Evolutionary conservation across 768 basidiomycete genomes (phyloP).

Genomic region (Cystobasidium onofrii): DNA sequence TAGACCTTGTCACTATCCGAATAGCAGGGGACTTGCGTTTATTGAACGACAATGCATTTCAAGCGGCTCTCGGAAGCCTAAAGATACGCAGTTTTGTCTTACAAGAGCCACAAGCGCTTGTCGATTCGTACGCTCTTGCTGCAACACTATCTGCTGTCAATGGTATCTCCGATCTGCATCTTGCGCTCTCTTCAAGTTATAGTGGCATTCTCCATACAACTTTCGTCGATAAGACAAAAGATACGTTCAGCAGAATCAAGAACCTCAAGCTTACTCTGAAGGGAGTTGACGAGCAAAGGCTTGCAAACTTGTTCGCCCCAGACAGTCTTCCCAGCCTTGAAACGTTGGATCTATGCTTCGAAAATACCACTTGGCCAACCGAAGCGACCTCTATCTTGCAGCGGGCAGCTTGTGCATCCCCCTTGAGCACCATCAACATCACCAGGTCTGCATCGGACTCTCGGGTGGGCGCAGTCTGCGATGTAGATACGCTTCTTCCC

Average conservation of each 20-base stretch:
- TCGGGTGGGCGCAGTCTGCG: neutral
- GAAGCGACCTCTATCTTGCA: neutral
- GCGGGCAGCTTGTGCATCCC: neutral
- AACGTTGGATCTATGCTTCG: neutral
- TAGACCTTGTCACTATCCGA: neutral
- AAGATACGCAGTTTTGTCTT: neutral
- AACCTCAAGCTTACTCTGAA: neutral
- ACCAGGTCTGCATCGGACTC: neutral
- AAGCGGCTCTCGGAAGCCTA: neutral
- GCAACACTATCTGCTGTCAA: neutral
- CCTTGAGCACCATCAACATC: neutral
- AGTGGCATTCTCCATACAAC: neutral
- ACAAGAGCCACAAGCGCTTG: neutral
- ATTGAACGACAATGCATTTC: neutral
- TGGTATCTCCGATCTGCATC: neutral
- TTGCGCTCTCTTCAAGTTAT: neutral
- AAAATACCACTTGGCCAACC: neutral
- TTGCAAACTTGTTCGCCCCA: neutral
- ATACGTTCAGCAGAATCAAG: neutral
- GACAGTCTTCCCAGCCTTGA: neutral
- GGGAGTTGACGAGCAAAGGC: neutral
- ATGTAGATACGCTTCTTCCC: neutral
- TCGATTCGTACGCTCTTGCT: neutral
- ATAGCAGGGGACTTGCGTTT: neutral
- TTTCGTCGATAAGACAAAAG: neutral